Base-by-base conservation (phyloP, 1,284 basidiomycete species). In the Laetiporus sulphureus region DNA sequence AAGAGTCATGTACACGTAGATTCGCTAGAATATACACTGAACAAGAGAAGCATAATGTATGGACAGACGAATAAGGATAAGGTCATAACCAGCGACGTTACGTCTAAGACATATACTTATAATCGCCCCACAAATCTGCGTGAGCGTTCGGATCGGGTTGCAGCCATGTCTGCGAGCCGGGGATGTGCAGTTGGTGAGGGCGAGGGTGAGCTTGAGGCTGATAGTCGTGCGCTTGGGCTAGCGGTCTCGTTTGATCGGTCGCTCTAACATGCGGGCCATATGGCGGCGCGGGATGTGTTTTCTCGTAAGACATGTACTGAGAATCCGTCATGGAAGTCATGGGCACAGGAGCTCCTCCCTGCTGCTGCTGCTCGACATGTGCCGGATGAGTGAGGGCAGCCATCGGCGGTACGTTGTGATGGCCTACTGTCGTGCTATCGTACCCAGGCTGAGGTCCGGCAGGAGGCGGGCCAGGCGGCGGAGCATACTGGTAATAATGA, bases 401-500 rank as follows among this genome's bases (percentile, higher is more conserved):
- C 44, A 54, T 52, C 3, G 41, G 41, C 12, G 41, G 41, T 13
- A 48, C 32, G 22, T 20, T 37, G 13, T 49, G 47, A 20, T 42
- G 45, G 22, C 29, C 20, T 43, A 48, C 35, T 11, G 44, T 23
- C 13, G 30, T 12, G 21, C 38, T 42, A n/a, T 52, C 52, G 42
- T 46, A 54, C n/a, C 39, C 44, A 5, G 38, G 7, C 15, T n/a
- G 36, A 24, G 20, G 25, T 20, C 23, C 29, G 23, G 44, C 37
- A 7, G 42, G 36, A 10, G 38, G 30, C n/a, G 50, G 45, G 20
- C 36, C 41, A 31, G 36, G 37, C 19, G 47, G 21, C 18, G 48
- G 34, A 23, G 48, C 38, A 31, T 56, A 56, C 33, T 52, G 33
- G 42, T 53, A 54, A 46, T 52, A 56, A 36, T 45, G 36, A 0